These are phyloP conservation scores for Asclepias syriaca DNA, from an alignment of 257 asterid genomes.

Conservation along the genomic window DNA sequence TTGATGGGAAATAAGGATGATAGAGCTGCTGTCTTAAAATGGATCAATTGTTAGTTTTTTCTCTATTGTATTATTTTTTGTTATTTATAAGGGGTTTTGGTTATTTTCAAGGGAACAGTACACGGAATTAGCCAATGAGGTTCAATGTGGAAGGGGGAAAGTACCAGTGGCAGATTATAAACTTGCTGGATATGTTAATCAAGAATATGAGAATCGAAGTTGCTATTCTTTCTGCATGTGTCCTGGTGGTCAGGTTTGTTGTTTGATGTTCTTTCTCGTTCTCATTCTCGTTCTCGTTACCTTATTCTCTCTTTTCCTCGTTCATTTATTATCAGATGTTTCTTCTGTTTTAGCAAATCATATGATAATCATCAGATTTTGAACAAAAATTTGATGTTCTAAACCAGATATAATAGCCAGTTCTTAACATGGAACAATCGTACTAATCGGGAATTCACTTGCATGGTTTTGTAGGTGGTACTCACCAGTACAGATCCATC, in stretches of 20 bases:
- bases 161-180: constrained; percentile 98
- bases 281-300: background rate
- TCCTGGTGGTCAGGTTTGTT: constrained; percentile 94
- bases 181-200: constrained; percentile 57
- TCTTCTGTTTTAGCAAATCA: too few relatives aligned
- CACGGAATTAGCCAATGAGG: constrained; percentile 74
- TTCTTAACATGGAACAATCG: background rate
- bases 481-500: constrained; percentile 86
- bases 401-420: background rate
- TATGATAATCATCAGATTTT: background rate
- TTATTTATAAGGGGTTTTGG: background rate
- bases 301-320: background rate
- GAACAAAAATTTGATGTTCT: background rate
- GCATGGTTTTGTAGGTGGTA: constrained; percentile 68
- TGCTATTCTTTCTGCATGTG: constrained; percentile 99
- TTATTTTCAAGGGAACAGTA: constrained; percentile 45
- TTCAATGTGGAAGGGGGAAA: constrained; percentile 78
- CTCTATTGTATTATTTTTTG: background rate
- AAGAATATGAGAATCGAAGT: constrained; percentile 36
- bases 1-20: background rate
- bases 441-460: background rate
- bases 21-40: background rate
- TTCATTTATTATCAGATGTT: background rate
- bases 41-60: background rate
- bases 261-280: background rate